Base-by-base conservation (phyloP, 2,329 filamentous ascomycete genomes). In the Fusarium nisikadoi region DNA sequence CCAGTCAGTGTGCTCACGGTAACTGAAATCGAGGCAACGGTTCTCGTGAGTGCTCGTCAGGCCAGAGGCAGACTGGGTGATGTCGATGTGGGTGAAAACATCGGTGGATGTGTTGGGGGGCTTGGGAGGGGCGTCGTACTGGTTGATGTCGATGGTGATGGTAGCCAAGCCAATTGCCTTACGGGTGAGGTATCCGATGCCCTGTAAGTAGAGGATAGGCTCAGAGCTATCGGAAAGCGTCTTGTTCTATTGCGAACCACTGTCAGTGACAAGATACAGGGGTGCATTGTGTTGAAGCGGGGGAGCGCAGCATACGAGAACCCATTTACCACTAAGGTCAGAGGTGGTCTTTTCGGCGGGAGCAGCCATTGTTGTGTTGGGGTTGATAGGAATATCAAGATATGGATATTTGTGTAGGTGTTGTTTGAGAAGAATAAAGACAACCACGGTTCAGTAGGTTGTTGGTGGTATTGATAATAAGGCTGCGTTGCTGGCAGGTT, bases 41-140 rank as follows among this genome's bases (percentile, higher is more conserved):
- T 81, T 80, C 85, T 90, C 88, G 45, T 83, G 78, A 54, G 84
- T 94, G 76, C 89, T 91, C 77, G 88, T 89, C 71, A 97, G 84
- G 61, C 91, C 92, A 66, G 91, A 93, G 13, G 92, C 93, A 50
- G 88, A 85, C 83, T 97, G 94, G 64, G 90, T 87, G 78, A 94
- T 91, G 81, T 93, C 88, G 81, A 96, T 87, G 83, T 92, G 90
- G 64, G 85, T 84, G 65, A 87, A 77, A 49, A 76, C 69, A 38
- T 86, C 82, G 62, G 83, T 76, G 64, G 78, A 76, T 42, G 79
- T 78, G 74, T 78, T 77, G 52, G 85, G 84, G 14, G 82, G 77
- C 58, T 80, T 82, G 41, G 85, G 83, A 17, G 83, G 77, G 13
- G 79, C 87, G 36, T 78, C 75, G 82, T 86, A 89, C 80, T 91